Percentiles rank a stretch among this genome's conserved stretches.
Conservation (phyloP, 1,284 basidiomycete genomes). For the Sporisorium scitamineum region DNA sequence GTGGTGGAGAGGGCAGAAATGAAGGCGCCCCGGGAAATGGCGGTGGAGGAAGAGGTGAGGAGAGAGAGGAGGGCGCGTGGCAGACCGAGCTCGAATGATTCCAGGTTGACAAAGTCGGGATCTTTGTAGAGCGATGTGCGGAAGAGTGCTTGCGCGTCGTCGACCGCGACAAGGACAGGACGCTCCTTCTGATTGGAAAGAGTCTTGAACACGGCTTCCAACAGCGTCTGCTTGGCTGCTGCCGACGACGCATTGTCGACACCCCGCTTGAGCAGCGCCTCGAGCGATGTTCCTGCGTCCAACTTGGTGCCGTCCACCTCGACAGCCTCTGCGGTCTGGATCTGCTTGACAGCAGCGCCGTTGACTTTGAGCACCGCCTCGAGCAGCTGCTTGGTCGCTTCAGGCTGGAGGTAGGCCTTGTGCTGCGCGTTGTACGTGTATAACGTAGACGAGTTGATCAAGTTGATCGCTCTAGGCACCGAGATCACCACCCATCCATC, state of each 20-base stretch:
- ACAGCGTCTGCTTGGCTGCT: conserved; percentile 72
- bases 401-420: conserved; percentile 83
- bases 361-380: conserved; percentile 69
- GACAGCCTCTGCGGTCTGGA: conserved; percentile 31
- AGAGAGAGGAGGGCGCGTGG: conserved; percentile 73
- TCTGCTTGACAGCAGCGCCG: conserved; percentile 31
- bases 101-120: conserved; percentile 79
- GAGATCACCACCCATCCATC: conserved; percentile 88
- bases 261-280: conserved; percentile 37
- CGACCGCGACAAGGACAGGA: conserved; percentile 84
- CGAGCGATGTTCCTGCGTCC: conserved; percentile 40
- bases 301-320: conserved; percentile 36
- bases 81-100: conserved; percentile 83
- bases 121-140: conserved; percentile 80
- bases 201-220: conserved; percentile 77
- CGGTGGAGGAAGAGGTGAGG: conserved; percentile 24
- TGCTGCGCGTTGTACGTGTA: conserved; percentile 82
- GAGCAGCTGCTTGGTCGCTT: conserved; percentile 69
- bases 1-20: conserved; percentile 51
- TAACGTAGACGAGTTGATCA: conserved; percentile 82
- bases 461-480: conserved; percentile 81
- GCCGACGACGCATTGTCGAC: conserved; percentile 23
- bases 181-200: conserved; percentile 77
- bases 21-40: conserved; percentile 39
- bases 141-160: conserved; percentile 87